Evolutionary conservation across 495 filamentous ascomycete species (phyloP).

Genomic region (Trypethelium eluteriae): DNA sequence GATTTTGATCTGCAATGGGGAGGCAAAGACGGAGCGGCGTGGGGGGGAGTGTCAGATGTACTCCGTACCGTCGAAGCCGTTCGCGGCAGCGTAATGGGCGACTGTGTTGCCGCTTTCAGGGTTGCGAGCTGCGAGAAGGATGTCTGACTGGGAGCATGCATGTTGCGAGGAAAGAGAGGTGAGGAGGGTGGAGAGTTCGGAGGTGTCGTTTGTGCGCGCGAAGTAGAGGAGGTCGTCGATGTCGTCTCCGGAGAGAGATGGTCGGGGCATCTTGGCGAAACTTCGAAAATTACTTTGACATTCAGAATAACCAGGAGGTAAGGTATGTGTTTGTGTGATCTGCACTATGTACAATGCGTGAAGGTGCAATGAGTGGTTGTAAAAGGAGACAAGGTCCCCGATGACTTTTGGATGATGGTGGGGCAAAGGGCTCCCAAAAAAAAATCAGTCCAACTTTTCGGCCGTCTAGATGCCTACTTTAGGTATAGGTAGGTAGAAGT

Average conservation of each 20-base stretch:
- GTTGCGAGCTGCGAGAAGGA: constrained; percentile 61
- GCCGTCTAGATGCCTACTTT: too few species aligned
- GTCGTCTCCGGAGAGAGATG: constrained; percentile 58
- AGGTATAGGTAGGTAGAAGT: too few species aligned
- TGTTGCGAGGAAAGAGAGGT: constrained; percentile 50
- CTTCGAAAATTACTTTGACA: neutral
- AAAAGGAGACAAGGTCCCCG: neutral
- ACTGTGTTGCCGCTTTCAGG: constrained; percentile 60
- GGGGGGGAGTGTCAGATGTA: neutral
- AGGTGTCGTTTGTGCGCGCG: constrained; percentile 64
- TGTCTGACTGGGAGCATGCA: constrained; percentile 42
- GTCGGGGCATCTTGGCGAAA: neutral
- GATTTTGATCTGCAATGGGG: neutral
- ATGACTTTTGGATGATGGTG: neutral
- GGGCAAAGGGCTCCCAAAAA: neutral
- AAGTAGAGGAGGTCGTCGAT: constrained; percentile 84
- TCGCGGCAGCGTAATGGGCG: constrained; percentile 83
- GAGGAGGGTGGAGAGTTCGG: constrained; percentile 57
- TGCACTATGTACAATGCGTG: neutral
- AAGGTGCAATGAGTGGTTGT: neutral
- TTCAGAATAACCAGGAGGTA: neutral
- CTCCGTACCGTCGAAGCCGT: constrained; percentile 44
- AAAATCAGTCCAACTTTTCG: neutral
- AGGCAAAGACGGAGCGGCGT: constrained; percentile 34
- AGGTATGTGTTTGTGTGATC: neutral